These are phyloP conservation scores for Colletotrichum tropicicola DNA, from an alignment of 2,329 filamentous ascomycete genomes.

Conservation along the genomic window DNA sequence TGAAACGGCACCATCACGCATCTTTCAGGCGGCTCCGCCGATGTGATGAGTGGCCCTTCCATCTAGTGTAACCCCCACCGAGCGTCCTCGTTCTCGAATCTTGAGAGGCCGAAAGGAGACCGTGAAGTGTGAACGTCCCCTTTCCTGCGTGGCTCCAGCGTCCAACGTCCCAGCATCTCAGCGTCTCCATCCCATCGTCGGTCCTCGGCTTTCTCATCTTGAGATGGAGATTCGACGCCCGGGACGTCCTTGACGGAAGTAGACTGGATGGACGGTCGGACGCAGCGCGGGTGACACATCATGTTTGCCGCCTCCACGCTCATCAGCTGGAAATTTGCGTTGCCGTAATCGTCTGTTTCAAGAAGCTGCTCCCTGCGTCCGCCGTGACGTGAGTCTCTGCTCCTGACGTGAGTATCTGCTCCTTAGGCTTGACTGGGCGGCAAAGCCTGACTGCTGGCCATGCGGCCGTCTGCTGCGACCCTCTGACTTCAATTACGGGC, in stretches of 20 bases:
- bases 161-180: not conserved
- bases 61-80: too few species aligned
- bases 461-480: too few species aligned
- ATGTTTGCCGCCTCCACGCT: not conserved
- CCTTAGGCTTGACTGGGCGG: too few species aligned
- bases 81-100: too few species aligned
- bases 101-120: too few species aligned
- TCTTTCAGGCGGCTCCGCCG: constrained; percentile 26
- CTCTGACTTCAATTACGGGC: too few species aligned
- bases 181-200: constrained; percentile 19
- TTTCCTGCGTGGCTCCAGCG: not conserved
- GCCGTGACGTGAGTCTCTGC: not conserved
- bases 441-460: too few species aligned
- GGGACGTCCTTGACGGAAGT: not conserved
- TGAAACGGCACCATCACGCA: constrained; percentile 28
- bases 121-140: too few species aligned
- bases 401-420: not conserved
- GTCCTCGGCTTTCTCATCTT: constrained; percentile 21
- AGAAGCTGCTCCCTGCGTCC: not conserved
- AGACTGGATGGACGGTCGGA: not conserved
- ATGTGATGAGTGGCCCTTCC: too few species aligned
- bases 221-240: not conserved
- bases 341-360: constrained; percentile 8
- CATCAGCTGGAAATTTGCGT: constrained; percentile 4
- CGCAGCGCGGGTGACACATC: not conserved